Base-by-base conservation (phyloP, 139 green algal genomes). In the Chlamydomonas sp. region DNA sequence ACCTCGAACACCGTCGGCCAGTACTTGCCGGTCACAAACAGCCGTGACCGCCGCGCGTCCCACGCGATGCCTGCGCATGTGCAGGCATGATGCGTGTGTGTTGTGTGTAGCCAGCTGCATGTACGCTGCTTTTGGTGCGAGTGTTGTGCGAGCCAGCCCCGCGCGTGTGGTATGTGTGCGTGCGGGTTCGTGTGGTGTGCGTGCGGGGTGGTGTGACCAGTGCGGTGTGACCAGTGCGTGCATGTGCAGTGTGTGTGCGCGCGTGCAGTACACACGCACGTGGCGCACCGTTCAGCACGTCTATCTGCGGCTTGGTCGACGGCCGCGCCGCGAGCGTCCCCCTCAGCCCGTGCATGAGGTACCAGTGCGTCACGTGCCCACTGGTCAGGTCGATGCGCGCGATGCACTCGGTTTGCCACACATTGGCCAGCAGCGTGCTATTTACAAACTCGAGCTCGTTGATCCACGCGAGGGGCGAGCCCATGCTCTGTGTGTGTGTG, bases 1-100 rank as follows among this genome's bases (percentile, higher is more conserved):
- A 89, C 34, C 61, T 94, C 76, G 70, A 88, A 96, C 10, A 90
- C 59, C 22, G 66, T 63, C 2, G 84, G 80, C 90, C 90, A 95
- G 31, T 84, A 76, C 76, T 96, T 95, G 39, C 90, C 91, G 1
- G 91, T 96, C 2, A 96, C 69, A 61, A 91, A 97, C 8, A 97
- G 31, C 28, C 88, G 78, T 69, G 78, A 63, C 0, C 54, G 49
- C 16, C 50, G 8, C 8, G 61, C n/a, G 72, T 97, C 90, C 60
- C 79, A 96, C 0, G 91, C 91, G 35, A 97, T 96, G 38, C 90
- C 90, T 92, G 80, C 74, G 16, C 54, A 49, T 58, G 48, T 26
- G 4, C 30, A 1, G 20, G 13, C n/a, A 59, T 10, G 10, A 58
- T 58, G 35, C 22, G 26, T 66, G 28, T 16, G 4, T 5, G 29